Conservation (phyloP, 2,329 filamentous ascomycete species). For the Colletotrichum plurivorum region DNA sequence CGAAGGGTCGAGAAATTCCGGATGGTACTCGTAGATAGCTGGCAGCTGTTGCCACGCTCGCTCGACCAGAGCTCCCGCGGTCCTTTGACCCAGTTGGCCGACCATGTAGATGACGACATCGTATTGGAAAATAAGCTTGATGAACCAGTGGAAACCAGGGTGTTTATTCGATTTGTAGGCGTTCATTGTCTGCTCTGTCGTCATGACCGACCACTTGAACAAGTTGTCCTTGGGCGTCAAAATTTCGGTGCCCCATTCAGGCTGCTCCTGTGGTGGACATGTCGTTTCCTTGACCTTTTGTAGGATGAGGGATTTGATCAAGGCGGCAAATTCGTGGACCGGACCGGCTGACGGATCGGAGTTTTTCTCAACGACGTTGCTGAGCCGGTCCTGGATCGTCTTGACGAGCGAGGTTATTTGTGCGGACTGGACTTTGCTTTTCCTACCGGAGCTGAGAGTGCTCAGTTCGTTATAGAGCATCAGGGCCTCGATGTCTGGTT, state of each 20-base stretch:
- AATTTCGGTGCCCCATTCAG: conserved; percentile 65
- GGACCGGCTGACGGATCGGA: conserved; percentile 66
- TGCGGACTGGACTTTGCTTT: conserved; percentile 28
- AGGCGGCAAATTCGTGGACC: conserved; percentile 64
- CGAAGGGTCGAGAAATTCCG: conserved; percentile 62
- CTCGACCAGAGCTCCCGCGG: conserved; percentile 64
- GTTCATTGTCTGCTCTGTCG: conserved; percentile 61
- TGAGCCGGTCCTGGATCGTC: conserved; percentile 57
- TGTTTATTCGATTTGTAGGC: conserved; percentile 56
- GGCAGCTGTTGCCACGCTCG: conserved; percentile 65
- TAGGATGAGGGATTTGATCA: conserved; percentile 61
- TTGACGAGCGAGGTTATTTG: conserved; percentile 58
- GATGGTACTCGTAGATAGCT: conserved; percentile 61
- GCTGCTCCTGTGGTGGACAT: conserved; percentile 59
- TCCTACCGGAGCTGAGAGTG: conserved; percentile 24
- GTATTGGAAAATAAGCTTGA: conserved; percentile 67
- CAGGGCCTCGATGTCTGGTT: conserved; percentile 62
- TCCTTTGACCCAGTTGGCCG: conserved; percentile 65
- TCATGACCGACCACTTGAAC: conserved; percentile 67
- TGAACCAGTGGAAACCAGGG: conserved; percentile 67
- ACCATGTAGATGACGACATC: conserved; percentile 70
- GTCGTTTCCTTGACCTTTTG: conserved; percentile 64
- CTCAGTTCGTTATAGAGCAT: conserved; percentile 46
- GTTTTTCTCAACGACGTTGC: conserved; percentile 61
- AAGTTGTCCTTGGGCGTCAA: conserved; percentile 65